phyloP scores from a whole-genome alignment of 345 rosid genomes.

The Lagerstroemia speciosa region DNA sequence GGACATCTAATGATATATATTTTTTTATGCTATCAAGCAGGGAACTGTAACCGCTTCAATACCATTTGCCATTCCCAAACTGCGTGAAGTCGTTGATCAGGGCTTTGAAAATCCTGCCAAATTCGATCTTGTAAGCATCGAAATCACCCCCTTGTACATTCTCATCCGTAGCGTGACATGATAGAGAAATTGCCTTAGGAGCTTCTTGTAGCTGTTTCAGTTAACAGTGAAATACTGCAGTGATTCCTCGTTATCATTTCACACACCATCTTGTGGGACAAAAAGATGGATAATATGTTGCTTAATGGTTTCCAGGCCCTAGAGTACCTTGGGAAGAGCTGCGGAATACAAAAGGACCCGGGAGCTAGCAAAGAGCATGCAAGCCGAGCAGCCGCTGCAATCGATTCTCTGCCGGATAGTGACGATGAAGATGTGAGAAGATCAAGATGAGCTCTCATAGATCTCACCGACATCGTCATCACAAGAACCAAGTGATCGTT shows the following conservation, averaged over 20 bases:
- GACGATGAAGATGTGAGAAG: conserved; percentile 55
- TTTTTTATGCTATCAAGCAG: conserved; percentile 15
- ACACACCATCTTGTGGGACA: background rate
- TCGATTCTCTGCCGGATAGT: conserved; percentile 63
- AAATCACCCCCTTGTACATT: no score
- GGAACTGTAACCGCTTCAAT: conserved; percentile 83
- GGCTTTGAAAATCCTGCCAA: conserved; percentile 61
- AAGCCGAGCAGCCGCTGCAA: conserved; percentile 60
- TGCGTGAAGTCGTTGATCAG: conserved; percentile 43
- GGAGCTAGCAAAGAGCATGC: conserved; percentile 81
- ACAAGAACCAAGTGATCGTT: conserved; percentile 50
- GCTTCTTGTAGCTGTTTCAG: background rate
- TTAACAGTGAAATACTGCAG: conserved; percentile 3
- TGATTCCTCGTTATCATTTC: conserved; percentile 9
- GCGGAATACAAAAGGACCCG: conserved; percentile 69
- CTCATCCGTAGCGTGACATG: background rate
- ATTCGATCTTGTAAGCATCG: conserved; percentile 47
- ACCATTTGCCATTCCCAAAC: conserved; percentile 77
- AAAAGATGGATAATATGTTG: background rate
- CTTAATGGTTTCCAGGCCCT: conserved; percentile 43
- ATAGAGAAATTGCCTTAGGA: background rate
- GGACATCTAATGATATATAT: background rate
- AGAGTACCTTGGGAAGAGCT: conserved; percentile 82
- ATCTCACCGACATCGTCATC: conserved; percentile 69
- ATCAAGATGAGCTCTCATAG: conserved; percentile 81